These are phyloP conservation scores for Phialophora expanda DNA, from an alignment of 2,329 filamentous ascomycete genomes.

Conservation along the genomic window DNA sequence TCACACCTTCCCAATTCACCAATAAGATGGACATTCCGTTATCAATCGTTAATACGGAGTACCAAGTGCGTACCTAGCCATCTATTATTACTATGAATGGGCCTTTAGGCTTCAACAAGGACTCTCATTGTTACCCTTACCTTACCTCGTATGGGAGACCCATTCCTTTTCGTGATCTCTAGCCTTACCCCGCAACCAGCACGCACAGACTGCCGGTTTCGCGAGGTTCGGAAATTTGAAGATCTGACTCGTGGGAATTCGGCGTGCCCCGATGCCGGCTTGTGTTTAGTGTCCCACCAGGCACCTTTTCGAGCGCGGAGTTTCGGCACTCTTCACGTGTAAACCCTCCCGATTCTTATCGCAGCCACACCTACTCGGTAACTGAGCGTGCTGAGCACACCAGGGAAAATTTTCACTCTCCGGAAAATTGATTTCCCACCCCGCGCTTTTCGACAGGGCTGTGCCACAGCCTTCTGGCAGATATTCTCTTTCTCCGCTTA, in stretches of 20 bases:
- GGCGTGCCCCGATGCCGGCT: constrained; percentile 12
- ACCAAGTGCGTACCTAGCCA: neutral
- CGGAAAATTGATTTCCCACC: constrained; percentile 19
- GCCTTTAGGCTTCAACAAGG: neutral
- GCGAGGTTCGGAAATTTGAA: constrained; percentile 15
- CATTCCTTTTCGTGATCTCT: constrained; percentile 4
- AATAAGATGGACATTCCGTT: neutral
- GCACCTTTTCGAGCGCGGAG: constrained; percentile 4
- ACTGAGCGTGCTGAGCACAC: too few species aligned
- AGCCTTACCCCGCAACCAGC: constrained; percentile 36
- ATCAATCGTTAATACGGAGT: neutral
- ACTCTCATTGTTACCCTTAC: neutral
- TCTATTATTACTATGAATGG: neutral
- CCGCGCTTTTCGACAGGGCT: constrained; percentile 20
- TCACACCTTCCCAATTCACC: constrained; percentile 18
- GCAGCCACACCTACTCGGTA: too few species aligned
- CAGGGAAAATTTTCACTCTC: constrained; percentile 3
- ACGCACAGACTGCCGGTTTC: constrained; percentile 7
- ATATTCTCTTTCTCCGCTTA: constrained; percentile 12
- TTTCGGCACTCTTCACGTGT: constrained; percentile 7
- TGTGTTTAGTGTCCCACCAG: constrained; percentile 6
- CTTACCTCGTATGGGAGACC: neutral
- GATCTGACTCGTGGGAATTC: constrained; percentile 18
- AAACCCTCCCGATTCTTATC: neutral
- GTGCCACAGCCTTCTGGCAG: constrained; percentile 19